A percentile compares a stretch with the other conserved stretches of the same genome.
Evolutionary conservation across 805 yeast genomes (phyloP).

Genomic region (Maudiozyma barnettii): DNA sequence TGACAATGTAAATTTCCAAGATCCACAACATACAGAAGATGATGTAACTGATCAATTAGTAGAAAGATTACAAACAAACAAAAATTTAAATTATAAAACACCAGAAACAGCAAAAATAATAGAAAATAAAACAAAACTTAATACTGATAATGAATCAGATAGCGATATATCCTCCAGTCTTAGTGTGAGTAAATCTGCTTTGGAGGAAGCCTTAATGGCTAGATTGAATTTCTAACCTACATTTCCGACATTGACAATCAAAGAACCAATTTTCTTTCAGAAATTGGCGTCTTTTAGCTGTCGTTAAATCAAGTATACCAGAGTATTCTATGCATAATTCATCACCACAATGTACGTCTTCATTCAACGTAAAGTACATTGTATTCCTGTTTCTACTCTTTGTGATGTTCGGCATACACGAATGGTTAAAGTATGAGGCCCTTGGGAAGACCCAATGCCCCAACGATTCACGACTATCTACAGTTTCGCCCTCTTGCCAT

Average conservation of each 20-base stretch:
- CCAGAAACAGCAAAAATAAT: neutral
- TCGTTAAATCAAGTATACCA: constrained; percentile 35
- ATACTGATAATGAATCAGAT: constrained; percentile 7
- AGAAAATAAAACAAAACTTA: neutral
- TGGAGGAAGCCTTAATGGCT: constrained; percentile 35
- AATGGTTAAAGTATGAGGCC: constrained; percentile 61
- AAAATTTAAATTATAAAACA: constrained; percentile 12
- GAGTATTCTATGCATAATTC: constrained; percentile 57
- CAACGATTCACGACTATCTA: constrained; percentile 43
- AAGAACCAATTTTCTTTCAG: constrained; percentile 52
- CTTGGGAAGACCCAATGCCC: constrained; percentile 54
- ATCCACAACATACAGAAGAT: neutral
- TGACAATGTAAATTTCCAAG: neutral
- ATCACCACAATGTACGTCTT: constrained; percentile 34
- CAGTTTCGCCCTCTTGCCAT: constrained; percentile 40
- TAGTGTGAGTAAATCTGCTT: constrained; percentile 33
- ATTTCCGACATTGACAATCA: constrained; percentile 29
- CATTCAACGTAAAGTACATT: constrained; percentile 35
- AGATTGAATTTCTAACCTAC: constrained; percentile 21
- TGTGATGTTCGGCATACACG: constrained; percentile 47
- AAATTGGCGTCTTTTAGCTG: constrained; percentile 33
- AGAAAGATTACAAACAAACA: constrained; percentile 22
- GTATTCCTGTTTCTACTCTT: constrained; percentile 33
- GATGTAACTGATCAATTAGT: constrained; percentile 5
- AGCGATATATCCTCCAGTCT: constrained; percentile 32